Evolutionary conservation across 2,329 filamentous ascomycete genomes (phyloP).

Genomic region (Fusarium tricinctum): DNA sequence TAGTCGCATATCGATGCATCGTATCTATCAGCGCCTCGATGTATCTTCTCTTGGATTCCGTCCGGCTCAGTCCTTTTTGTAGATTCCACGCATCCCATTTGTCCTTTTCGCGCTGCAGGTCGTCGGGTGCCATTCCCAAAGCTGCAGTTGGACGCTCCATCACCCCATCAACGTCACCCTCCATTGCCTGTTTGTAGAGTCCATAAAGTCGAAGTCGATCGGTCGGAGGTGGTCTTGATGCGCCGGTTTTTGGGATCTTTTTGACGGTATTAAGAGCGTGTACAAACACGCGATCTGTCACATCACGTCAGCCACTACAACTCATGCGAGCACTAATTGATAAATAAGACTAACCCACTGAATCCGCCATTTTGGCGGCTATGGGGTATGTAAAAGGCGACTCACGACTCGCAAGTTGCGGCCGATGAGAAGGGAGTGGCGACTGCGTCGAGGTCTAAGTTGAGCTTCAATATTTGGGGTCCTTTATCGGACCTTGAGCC

Average conservation of each 20-base stretch:
- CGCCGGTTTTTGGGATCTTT: conserved; percentile 94
- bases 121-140: conserved; percentile 64
- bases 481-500: conserved; percentile 48
- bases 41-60: conserved; percentile 93
- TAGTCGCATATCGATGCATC: conserved; percentile 96
- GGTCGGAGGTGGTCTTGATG: conserved; percentile 84
- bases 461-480: conserved; percentile 37
- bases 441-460: conserved; percentile 29
- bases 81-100: conserved; percentile 97
- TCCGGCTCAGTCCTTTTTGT: conserved; percentile 85
- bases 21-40: conserved; percentile 95
- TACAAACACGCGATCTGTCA: conserved; percentile 93
- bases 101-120: conserved; percentile 70
- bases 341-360: conserved; percentile 48
- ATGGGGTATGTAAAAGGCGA: conserved; percentile 21
- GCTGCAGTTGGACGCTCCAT: conserved; percentile 81
- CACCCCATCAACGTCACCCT: conserved; percentile 94
- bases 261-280: conserved; percentile 99
- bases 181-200: conserved; percentile 99
- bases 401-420: conserved; percentile 37
- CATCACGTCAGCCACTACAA: conserved; percentile 39
- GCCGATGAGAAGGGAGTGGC: conserved; percentile 34
- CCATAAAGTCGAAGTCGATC: conserved; percentile 95
- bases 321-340: neutral
- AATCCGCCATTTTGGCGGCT: conserved; percentile 48